phyloP scores from a whole-genome alignment of 2,329 filamentous ascomycete species.

The Botryotinia calthae region DNA sequence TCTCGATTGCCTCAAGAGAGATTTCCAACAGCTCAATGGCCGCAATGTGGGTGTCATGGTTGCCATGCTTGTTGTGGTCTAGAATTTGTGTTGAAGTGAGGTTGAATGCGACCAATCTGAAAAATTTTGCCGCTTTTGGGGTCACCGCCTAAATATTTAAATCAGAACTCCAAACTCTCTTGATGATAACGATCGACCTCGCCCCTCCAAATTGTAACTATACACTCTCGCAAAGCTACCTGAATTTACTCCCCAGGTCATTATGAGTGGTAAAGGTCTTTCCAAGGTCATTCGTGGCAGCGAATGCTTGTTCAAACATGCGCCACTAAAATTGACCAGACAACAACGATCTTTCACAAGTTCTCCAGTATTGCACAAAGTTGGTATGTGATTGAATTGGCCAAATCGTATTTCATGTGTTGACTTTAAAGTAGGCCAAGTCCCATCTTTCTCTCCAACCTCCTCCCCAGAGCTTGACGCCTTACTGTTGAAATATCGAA shows the following conservation, averaged over 20 bases:
- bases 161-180: background rate
- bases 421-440: conserved; percentile 25
- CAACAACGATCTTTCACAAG: conserved; percentile 34
- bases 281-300: conserved; percentile 25
- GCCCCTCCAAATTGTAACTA: background rate
- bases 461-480: conserved; percentile 54
- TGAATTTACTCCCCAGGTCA: background rate
- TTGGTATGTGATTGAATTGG: conserved; percentile 27
- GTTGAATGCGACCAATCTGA: conserved; percentile 24
- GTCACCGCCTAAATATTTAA: conserved; percentile 18
- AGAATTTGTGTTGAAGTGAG: conserved; percentile 18
- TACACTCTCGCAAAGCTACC: background rate
- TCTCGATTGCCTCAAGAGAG: conserved; percentile 57
- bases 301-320: conserved; percentile 26
- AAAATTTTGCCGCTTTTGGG: conserved; percentile 26
- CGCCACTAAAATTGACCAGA: conserved; percentile 11
- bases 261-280: conserved; percentile 28
- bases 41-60: conserved; percentile 47
- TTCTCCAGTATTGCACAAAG: conserved; percentile 30
- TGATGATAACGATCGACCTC: background rate
- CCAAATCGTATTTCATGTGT: background rate
- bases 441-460: conserved; percentile 47
- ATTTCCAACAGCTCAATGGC: conserved; percentile 70
- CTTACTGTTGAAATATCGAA: conserved; percentile 52
- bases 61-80: conserved; percentile 31